Evolutionary conservation across 2,329 filamentous ascomycete genomes (phyloP), one percentile per base, ranked within the genome.

Genomic region (Colletotrichum noveboracense): DNA sequence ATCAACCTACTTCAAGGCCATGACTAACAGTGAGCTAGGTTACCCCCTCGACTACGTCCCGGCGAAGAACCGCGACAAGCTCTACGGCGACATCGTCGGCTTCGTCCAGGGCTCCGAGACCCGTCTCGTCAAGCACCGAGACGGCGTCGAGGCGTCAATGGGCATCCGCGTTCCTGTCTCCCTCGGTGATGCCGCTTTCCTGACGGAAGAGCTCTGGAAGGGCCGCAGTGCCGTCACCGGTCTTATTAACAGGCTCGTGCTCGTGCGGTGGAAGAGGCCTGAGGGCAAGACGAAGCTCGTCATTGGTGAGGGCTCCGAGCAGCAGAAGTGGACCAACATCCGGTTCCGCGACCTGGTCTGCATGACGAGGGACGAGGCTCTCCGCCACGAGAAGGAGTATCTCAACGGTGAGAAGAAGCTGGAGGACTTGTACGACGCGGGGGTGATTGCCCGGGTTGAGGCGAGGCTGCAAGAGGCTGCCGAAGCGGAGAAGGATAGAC

Each of bases 351-450:
- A 98, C 61, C 82, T 98, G 76, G 96, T 98, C 0, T 94, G 94
- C 80, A 95, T 98, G 95, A 98, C 96, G 1, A 98, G 96, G 83
- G 96, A 98, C 76, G 96, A 98, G 84, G 95, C 94, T 5, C 86
- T 89, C 18, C 89, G 91, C 74, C 97, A 99, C 84, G 95, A 97
- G 82, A 94, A 93, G 83, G 88, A 95, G 81, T 89, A 98, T 2
- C 87, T 98, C 60, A 93, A 91, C 79, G 94, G 91, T 0, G 90
- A 89, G 2, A 94, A 93, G 85, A 85, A 82, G 10, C 87, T 91
- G 0, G 93, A 94, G 78, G 93, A 96, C 2, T 77, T 98, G 30
- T 99, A 98, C 81, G 92, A 93, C 80, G 81, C 84, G 18, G 90
- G 91, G 34, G 92, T 93, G 0, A 86, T 98, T 66, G 88, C 91